Conservation (phyloP, 2,329 filamentous ascomycete species). For the Periconia digitata region DNA sequence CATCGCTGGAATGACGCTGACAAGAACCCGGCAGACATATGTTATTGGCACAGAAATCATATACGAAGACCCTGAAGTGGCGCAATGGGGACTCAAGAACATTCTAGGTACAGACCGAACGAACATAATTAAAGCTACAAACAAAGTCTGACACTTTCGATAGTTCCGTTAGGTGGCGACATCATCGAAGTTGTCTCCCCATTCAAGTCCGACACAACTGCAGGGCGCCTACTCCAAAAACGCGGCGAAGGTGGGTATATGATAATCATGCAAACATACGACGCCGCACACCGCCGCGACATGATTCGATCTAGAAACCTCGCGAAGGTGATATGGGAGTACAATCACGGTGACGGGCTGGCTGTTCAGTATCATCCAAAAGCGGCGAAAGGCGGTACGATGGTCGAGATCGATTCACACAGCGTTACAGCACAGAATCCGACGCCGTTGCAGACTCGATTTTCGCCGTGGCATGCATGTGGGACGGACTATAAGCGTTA, state of each 20-base stretch:
- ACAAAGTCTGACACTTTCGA: background rate
- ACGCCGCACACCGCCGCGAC: constrained; percentile 40
- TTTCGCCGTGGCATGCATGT: constrained; percentile 51
- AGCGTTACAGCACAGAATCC: constrained; percentile 34
- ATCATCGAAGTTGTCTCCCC: constrained; percentile 49
- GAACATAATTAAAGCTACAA: too few relatives aligned
- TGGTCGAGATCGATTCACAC: constrained; percentile 49
- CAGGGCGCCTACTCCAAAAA: constrained; percentile 45
- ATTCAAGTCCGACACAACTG: constrained; percentile 41
- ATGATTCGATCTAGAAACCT: constrained; percentile 42
- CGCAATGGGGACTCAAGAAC: constrained; percentile 46
- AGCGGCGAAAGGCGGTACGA: constrained; percentile 47
- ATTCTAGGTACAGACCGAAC: constrained; percentile 42
- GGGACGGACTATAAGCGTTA: constrained; percentile 41
- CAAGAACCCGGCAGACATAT: constrained; percentile 26
- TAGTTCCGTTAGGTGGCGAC: constrained; percentile 48
- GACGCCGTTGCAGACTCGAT: constrained; percentile 40
- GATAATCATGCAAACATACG: constrained; percentile 51
- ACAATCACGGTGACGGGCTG: constrained; percentile 36
- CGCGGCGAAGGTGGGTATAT: constrained; percentile 52
- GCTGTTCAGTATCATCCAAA: constrained; percentile 51
- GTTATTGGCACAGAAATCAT: constrained; percentile 46
- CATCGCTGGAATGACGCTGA: constrained; percentile 7
- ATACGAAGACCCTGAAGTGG: constrained; percentile 43
- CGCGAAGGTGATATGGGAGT: constrained; percentile 42